Percentiles rank a stretch among this genome's conserved stretches.
phyloP scores from a whole-genome alignment of 345 rosid species.

The Abelmoschus esculentus region DNA sequence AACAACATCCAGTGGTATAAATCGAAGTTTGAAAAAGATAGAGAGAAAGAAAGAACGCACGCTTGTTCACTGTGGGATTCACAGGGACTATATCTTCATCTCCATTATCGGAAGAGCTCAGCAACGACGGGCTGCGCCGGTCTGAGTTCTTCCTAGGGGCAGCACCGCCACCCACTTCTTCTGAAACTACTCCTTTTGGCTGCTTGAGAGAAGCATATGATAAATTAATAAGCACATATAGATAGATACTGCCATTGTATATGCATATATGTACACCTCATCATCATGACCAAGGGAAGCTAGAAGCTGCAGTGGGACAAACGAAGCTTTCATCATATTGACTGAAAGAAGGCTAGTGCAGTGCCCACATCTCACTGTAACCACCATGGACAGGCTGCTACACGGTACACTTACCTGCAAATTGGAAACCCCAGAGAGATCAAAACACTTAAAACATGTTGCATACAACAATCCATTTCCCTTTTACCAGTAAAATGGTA shows the following conservation, averaged over 20 bases:
- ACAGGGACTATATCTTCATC: slow-evolving; percentile 44
- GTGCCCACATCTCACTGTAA: slow-evolving; percentile 92
- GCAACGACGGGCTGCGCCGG: slow-evolving; percentile 34
- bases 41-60: slow-evolving; percentile 29
- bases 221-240: not conserved
- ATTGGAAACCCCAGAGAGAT: not conserved
- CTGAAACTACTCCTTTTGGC: slow-evolving; percentile 41
- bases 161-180: slow-evolving; percentile 25
- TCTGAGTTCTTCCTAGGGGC: slow-evolving; percentile 21
- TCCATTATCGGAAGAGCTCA: slow-evolving; percentile 59
- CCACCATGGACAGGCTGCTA: slow-evolving; percentile 77
- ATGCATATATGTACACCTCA: slow-evolving; percentile 20
- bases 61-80: slow-evolving; percentile 72
- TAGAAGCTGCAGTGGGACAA: slow-evolving; percentile 68
- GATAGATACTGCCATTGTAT: not conserved
- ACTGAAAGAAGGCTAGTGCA: slow-evolving; percentile 93
- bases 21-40: not conserved
- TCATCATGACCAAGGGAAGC: slow-evolving; percentile 54
- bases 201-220: slow-evolving; percentile 7
- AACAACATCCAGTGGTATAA: too few species aligned
- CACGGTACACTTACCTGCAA: slow-evolving; percentile 86
- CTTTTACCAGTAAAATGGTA: slow-evolving; percentile 75
- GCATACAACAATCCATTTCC: not conserved
- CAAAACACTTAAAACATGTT: not conserved
- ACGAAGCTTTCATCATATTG: slow-evolving; percentile 82